A percentile compares a stretch with the other conserved stretches of the same genome.
Evolutionary conservation across 768 basidiomycete species (phyloP).

Genomic region (Scleroderma bovista): DNA sequence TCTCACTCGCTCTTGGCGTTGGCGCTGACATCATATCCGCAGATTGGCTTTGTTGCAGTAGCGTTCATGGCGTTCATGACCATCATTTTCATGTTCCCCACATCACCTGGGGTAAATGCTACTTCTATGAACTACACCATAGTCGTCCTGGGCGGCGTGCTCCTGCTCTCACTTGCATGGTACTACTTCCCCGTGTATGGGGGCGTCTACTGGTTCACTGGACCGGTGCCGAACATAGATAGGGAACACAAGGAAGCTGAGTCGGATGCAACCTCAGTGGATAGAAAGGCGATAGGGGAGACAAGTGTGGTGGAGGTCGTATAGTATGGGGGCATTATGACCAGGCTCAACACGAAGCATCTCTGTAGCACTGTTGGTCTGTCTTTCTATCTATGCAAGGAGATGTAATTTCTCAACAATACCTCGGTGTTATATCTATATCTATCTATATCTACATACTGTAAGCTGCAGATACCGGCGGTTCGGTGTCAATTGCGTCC

Average conservation of each 20-base stretch:
- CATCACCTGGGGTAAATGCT: slow-evolving; percentile 39
- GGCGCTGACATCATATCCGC: slow-evolving; percentile 3
- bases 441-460: too few species aligned
- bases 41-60: slow-evolving; percentile 55
- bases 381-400: too few species aligned
- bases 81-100: slow-evolving; percentile 61
- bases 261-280: background rate
- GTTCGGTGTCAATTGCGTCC: too few species aligned
- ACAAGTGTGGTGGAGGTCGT: background rate
- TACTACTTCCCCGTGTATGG: slow-evolving; percentile 70
- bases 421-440: too few species aligned
- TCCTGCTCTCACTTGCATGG: slow-evolving; percentile 52
- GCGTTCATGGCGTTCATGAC: slow-evolving; percentile 62
- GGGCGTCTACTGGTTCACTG: slow-evolving; percentile 67
- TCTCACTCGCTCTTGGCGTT: background rate
- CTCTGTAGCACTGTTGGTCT: too few species aligned
- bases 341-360: too few species aligned
- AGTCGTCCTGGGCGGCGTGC: slow-evolving; percentile 57
- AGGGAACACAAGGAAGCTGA: background rate
- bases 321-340: background rate
- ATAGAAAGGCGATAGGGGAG: slow-evolving; percentile 1
- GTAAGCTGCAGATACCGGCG: too few species aligned
- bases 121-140: slow-evolving; percentile 68
- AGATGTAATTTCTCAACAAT: too few species aligned
- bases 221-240: slow-evolving; percentile 49